A percentile compares a stretch with the other conserved stretches of the same genome.
Conservation (phyloP, 164 flowering plant genomes). For the Sextonia rubra region DNA sequence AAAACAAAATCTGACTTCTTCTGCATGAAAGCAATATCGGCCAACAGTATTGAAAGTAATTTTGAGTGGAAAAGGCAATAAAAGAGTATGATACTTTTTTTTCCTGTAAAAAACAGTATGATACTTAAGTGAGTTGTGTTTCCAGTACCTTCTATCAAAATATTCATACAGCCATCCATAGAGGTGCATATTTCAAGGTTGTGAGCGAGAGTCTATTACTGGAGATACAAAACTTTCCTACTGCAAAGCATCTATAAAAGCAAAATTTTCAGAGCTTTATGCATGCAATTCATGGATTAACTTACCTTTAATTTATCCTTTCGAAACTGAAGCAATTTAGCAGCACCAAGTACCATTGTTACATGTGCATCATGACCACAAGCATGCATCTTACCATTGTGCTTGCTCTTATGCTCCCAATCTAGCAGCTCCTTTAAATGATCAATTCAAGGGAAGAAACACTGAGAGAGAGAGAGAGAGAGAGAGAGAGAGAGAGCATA, state of each 20-base stretch:
- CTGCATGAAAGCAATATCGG: too few species aligned
- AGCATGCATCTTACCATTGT: slow-evolving; percentile 32
- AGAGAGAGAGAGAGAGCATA: too few species aligned
- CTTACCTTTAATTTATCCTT: slow-evolving; percentile 36
- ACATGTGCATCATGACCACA: slow-evolving; percentile 38
- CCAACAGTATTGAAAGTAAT: too few species aligned
- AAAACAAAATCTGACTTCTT: too few species aligned
- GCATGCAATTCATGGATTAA: not conserved
- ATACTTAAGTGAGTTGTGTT: too few species aligned
- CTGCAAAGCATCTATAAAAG: not conserved
- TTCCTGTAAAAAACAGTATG: too few species aligned
- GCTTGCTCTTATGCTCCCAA: slow-evolving; percentile 36
- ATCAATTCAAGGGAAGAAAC: not conserved
- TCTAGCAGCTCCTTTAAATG: slow-evolving; percentile 60
- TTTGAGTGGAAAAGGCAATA: too few species aligned
- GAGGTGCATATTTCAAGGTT: not conserved
- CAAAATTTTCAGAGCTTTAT: not conserved
- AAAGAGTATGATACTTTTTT: not conserved
- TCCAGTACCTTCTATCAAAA: not conserved
- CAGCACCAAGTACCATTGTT: slow-evolving; percentile 43
- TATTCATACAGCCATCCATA: not conserved
- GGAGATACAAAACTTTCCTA: not conserved
- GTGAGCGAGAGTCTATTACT: too few species aligned
- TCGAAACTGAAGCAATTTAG: slow-evolving; percentile 57
- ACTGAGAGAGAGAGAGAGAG: too few species aligned